Base-by-base conservation (phyloP, 441 rosid species). In the Geranium incanum region DNA sequence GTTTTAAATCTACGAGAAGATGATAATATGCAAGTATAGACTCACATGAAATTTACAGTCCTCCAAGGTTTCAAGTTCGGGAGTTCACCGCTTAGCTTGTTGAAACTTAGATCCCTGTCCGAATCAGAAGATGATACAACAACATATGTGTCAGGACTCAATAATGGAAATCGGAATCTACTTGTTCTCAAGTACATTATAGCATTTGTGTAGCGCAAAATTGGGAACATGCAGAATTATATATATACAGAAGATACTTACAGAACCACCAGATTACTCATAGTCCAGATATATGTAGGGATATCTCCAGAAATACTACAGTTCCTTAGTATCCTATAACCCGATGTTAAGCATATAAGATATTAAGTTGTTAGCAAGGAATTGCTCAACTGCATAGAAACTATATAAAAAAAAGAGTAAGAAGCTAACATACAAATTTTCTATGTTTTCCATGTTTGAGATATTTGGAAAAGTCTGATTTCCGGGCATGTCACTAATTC, bases 21-120 rank as follows among this genome's bases (percentile, higher is more conserved):
- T 7, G 66, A 62, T 62, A 7, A 62, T 62, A 62, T 23, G 66
- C 66, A 21, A 21, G 36, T 21, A 21, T 62, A 21, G 0, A 82
- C 98, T 79, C 83, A 86, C 98, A 83, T 19, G 77, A 87, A 92
- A 73, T 82, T 81, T 62, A 62, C 21, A 21, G 36, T 62, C n/a
- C 66, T 73, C 72, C 85, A 80, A 15, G 60, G 66, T 13, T 80
- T 76, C 69, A 72, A 78, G 41, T 78, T 59, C 0, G 95, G 93
- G 74, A 93, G 71, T 70, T 66, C 75, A 65, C 98, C 93, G 67
- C 74, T 75, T 60, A 92, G 71, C 78, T 82, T 84, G 81, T 92
- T 92, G 81, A 86, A 90, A 84, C 97, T 90, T 79, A 90, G 80
- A 84, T 90, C 98, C 87, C 98, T 93, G 77, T 74, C 76, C 80